Percentiles rank a stretch among this genome's conserved stretches.
Evolutionary conservation across 768 basidiomycete genomes (phyloP).

Genomic region (Agaricus blazei): DNA sequence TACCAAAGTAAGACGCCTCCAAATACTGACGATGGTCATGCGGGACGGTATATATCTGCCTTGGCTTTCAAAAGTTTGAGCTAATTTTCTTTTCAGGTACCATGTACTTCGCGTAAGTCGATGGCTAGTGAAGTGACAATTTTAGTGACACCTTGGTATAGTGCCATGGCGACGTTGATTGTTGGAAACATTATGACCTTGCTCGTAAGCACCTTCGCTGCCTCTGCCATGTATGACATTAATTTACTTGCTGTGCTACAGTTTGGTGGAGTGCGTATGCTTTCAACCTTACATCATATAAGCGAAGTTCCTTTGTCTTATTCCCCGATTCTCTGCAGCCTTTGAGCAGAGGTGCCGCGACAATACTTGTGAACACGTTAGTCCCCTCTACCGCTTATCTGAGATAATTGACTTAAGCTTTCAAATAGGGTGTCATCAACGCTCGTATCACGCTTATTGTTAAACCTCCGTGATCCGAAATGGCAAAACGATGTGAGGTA

Average conservation of each 20-base stretch:
- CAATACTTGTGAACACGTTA: conserved; percentile 24
- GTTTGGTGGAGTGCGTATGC: neutral
- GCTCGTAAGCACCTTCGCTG: conserved; percentile 5
- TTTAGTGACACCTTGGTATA: neutral
- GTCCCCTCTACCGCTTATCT: neutral
- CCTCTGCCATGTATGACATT: neutral
- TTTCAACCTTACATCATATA: neutral
- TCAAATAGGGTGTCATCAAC: neutral
- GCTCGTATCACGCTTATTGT: neutral
- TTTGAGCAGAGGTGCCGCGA: conserved; percentile 16
- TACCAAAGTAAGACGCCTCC: conserved; percentile 13
- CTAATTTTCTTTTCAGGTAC: conserved; percentile 23
- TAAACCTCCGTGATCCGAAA: neutral
- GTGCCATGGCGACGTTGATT: neutral
- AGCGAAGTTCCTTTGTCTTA: neutral
- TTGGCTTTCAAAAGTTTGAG: neutral
- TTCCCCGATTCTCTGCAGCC: conserved; percentile 10
- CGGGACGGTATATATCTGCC: conserved; percentile 31
- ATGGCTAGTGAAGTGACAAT: conserved; percentile 7
- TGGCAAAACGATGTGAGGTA: neutral
- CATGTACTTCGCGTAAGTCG: conserved; percentile 34
- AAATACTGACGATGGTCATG: conserved; percentile 24
- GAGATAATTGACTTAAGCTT: neutral
- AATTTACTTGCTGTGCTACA: neutral
- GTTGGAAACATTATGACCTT: conserved; percentile 13